These are phyloP conservation scores for Cavenderia fasciculata DNA, from an alignment of 78 protist genomes.

Conservation along the genomic window DNA sequence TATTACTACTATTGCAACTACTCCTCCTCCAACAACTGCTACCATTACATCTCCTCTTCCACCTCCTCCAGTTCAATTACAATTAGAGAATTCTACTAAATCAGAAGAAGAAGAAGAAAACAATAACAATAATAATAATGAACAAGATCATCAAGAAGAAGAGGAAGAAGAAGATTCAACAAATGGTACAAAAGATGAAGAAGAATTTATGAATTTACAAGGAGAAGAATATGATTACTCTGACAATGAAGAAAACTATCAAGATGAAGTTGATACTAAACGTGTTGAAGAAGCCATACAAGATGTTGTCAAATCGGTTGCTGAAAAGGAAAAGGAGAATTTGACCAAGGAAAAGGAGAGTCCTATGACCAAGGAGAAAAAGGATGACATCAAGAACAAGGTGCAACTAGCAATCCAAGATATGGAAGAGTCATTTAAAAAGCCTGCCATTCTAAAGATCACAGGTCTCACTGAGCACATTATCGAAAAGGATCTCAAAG, in stretches of 20 bases:
- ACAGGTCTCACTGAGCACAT: conserved; percentile 57
- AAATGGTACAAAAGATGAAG: not conserved
- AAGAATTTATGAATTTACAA: not conserved
- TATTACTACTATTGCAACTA: too few species aligned
- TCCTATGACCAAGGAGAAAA: conserved; percentile 12
- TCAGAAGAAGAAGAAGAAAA: not conserved
- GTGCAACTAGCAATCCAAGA: conserved; percentile 13
- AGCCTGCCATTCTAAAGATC: conserved; percentile 12
- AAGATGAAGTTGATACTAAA: conserved; percentile 4
- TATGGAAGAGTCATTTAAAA: conserved; percentile 69
- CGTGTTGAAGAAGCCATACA: conserved; percentile 11
- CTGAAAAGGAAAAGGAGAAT: conserved; percentile 1
- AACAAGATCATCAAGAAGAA: not conserved
- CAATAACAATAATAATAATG: not conserved
- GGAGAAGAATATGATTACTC: not conserved
- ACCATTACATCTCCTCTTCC: too few species aligned
- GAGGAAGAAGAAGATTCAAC: not conserved
- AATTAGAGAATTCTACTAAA: too few species aligned
- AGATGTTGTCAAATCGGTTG: conserved; percentile 22
- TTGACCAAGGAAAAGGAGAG: conserved; percentile 7
- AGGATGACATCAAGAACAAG: conserved; percentile 3
- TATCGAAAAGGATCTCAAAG: conserved; percentile 43
- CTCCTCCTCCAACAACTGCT: too few species aligned
- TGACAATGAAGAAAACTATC: conserved; percentile 11
- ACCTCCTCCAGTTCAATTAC: too few species aligned